phyloP scores from a whole-genome alignment of 768 basidiomycete genomes.

The Steccherinum ochraceum region DNA sequence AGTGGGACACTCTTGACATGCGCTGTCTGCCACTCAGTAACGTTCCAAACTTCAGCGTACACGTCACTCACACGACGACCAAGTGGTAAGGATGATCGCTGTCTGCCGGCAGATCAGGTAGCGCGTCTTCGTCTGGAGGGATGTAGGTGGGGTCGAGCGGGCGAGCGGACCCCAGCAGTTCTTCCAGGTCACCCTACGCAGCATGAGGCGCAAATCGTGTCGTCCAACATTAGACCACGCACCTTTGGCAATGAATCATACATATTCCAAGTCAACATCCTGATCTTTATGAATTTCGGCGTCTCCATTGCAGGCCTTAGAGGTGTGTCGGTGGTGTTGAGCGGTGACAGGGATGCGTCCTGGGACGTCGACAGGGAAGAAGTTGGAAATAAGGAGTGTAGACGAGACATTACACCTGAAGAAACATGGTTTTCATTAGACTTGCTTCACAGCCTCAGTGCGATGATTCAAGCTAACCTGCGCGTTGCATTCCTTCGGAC shows the following conservation, averaged over 20 bases:
- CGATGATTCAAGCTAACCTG: not conserved
- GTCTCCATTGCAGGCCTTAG: conserved; percentile 13
- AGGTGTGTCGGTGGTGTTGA: too few species aligned
- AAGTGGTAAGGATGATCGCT: conserved; percentile 68
- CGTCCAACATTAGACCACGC: conserved; percentile 8
- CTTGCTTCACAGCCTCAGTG: not conserved
- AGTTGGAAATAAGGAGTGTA: conserved; percentile 12
- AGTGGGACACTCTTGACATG: conserved; percentile 81
- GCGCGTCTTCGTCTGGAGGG: conserved; percentile 16
- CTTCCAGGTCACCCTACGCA: conserved; percentile 64
- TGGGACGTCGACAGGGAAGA: not conserved
- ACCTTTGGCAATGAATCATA: conserved; percentile 78
- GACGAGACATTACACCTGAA: conserved; percentile 13
- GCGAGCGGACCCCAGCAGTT: conserved; percentile 60
- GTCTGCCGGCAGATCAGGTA: conserved; percentile 47
- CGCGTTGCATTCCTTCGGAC: not conserved
- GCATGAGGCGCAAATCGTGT: too few species aligned
- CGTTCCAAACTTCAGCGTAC: not conserved
- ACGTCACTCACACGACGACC: conserved; percentile 60
- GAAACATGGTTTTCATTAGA: not conserved
- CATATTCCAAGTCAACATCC: conserved; percentile 82
- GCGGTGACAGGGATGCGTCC: too few species aligned
- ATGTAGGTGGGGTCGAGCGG: conserved; percentile 26
- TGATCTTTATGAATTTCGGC: conserved; percentile 52
- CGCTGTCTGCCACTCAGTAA: conserved; percentile 31